Evolutionary conservation across 106 monocot species (phyloP).

Genomic region (Acorus calamus): DNA sequence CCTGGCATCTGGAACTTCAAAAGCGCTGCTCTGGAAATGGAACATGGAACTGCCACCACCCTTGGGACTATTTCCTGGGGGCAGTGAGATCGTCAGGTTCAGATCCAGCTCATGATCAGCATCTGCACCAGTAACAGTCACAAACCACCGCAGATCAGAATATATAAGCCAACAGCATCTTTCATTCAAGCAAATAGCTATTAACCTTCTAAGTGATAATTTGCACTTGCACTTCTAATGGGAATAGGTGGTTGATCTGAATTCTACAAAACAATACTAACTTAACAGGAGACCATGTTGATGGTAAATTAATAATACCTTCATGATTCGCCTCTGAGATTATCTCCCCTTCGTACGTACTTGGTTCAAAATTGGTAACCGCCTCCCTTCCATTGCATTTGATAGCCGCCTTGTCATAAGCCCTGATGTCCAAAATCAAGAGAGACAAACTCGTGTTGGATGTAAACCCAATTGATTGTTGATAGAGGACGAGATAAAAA

Average conservation of each 20-base stretch:
- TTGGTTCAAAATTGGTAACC: conserved; percentile 78
- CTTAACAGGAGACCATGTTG: not conserved
- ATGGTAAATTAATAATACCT: conserved; percentile 14
- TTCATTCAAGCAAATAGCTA: too few relatives aligned
- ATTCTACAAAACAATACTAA: not conserved
- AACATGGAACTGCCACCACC: conserved; percentile 8
- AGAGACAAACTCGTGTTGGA: conserved; percentile 15
- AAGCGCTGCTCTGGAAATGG: conserved; percentile 16
- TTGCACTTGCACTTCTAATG: too few relatives aligned
- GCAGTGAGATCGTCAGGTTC: conserved; percentile 69
- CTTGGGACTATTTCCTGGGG: conserved; percentile 21
- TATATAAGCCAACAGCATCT: too few relatives aligned
- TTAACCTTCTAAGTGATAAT: too few relatives aligned
- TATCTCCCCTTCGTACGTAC: conserved; percentile 45
- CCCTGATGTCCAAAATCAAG: conserved; percentile 16
- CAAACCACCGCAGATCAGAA: too few relatives aligned
- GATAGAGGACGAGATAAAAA: too few relatives aligned
- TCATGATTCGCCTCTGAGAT: conserved; percentile 13
- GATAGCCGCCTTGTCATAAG: conserved; percentile 87
- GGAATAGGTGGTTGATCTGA: not conserved
- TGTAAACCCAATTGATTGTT: not conserved
- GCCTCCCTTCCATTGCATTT: conserved; percentile 82
- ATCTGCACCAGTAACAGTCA: not conserved
- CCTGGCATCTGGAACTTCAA: conserved; percentile 19
- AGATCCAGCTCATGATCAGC: conserved; percentile 36